Evolutionary conservation across 2,329 filamentous ascomycete genomes (phyloP), one percentile per base, ranked within the genome.

Genomic region (Sarocladiaceae sp.): DNA sequence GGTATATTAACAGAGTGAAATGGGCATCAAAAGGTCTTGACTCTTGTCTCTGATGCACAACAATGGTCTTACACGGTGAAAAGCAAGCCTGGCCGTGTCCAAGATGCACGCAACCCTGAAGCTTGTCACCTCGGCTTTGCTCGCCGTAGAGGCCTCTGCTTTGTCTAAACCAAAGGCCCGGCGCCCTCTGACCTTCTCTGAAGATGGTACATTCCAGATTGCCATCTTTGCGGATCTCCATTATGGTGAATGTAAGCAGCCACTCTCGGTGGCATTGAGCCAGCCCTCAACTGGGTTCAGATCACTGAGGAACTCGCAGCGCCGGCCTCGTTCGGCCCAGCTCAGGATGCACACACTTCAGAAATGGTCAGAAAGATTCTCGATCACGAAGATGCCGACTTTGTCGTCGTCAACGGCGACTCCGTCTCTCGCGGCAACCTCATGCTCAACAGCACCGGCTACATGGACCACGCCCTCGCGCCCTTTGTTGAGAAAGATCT

Each of bases 321-420:
- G n/a, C 48, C 50, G 3, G 43, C 20, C 11, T 47, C 48, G 4
- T 47, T 32, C 15, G 48, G 48, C 0, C 50, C 46, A 23, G 50
- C 44, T 29, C 48, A 51, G 23, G 48, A 51, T 35, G 44, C 32
- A 9, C 48, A 45, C 3, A 50, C 48, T 13, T 43, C 50, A 7
- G 44, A 45, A 12, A 42, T 41, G 41, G 46, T 5, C 12, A 26
- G 11, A 4, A 43, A 29, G 19, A 13, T 49, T 6, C 48, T 51
- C 7, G 27, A 45, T 10, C 33, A 47, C 10, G 48, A 50, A 26
- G 23, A 29, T 1, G 6, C 45, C 1, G 41, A 75, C 39, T 62
- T 80, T 1, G 73, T 74, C 3, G 67, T 80, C 4, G 55, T 80
- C 9, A 80, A 78, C 45, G 76, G 76, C 18, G 76, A 81, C 50